These are phyloP conservation scores for Pleurotus pulmonarius DNA, from an alignment of 768 basidiomycete genomes.

Conservation along the genomic window DNA sequence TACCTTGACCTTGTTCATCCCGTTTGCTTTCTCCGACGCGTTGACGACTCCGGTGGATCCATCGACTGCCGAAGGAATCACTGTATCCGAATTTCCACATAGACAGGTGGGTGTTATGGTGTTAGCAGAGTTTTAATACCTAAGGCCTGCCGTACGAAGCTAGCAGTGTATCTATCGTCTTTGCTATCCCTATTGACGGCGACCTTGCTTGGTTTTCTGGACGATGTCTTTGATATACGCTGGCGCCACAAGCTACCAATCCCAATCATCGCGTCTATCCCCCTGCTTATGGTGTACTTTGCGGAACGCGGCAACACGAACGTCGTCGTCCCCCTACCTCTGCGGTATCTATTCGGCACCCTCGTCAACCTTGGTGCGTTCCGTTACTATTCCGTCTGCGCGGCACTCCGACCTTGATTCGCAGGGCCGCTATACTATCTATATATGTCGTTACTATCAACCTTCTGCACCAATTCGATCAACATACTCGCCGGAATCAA, in stretches of 20 bases:
- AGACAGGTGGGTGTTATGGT: slow-evolving; percentile 55
- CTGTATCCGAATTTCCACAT: slow-evolving; percentile 70
- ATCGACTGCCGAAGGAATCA: slow-evolving; percentile 47
- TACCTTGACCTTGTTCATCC: slow-evolving; percentile 87
- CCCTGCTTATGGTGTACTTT: slow-evolving; percentile 93
- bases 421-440: slow-evolving; percentile 92
- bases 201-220: slow-evolving; percentile 91
- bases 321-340: slow-evolving; percentile 86
- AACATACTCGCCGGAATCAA: slow-evolving; percentile 99
- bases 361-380: slow-evolving; percentile 83
- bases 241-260: slow-evolving; percentile 99
- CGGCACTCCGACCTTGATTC: background rate
- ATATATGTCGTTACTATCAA: slow-evolving; percentile 95
- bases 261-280: slow-evolving; percentile 92
- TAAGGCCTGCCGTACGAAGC: slow-evolving; percentile 33
- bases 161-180: slow-evolving; percentile 91
- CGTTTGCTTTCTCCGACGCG: slow-evolving; percentile 86
- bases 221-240: slow-evolving; percentile 97
- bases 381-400: background rate
- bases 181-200: slow-evolving; percentile 90
- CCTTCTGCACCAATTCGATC: slow-evolving; percentile 96
- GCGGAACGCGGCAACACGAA: slow-evolving; percentile 92
- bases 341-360: slow-evolving; percentile 69
- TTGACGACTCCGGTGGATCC: slow-evolving; percentile 43
- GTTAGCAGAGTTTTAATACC: background rate